phyloP scores from a whole-genome alignment of 1,284 basidiomycete genomes.

The Rhodotorula sp. region DNA sequence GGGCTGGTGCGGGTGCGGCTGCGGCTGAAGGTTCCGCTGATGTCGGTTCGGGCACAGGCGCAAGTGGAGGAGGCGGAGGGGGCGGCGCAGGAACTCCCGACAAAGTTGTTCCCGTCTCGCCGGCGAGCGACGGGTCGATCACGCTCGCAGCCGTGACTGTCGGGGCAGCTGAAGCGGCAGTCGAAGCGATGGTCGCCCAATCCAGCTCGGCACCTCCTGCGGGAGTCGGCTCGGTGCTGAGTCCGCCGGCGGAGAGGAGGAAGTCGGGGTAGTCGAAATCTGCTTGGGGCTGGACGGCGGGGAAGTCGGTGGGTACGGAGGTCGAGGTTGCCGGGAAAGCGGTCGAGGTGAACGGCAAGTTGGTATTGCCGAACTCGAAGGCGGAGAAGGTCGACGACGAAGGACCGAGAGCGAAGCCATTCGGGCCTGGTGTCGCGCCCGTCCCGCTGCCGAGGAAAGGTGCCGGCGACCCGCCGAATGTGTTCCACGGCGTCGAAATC shows the following conservation, averaged over 20 bases:
- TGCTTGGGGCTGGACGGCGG: neutral
- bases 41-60: too few relatives aligned
- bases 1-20: too few relatives aligned
- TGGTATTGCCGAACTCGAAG: neutral
- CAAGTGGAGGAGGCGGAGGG: too few relatives aligned
- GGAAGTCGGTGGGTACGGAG: neutral
- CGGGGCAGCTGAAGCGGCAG: too few relatives aligned
- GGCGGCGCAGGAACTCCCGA: too few relatives aligned
- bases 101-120: too few relatives aligned
- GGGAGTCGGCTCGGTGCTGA: neutral
- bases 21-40: too few relatives aligned
- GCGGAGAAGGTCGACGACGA: neutral
- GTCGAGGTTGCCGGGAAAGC: neutral
- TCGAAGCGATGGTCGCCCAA: neutral
- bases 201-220: neutral
- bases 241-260: conserved; percentile 2
- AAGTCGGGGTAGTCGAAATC: conserved; percentile 14
- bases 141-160: too few relatives aligned
- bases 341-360: neutral
- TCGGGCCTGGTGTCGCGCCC: neutral
- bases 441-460: neutral
- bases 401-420: neutral
- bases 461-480: conserved; percentile 5
- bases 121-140: too few relatives aligned
- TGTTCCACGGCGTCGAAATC: conserved; percentile 10